Evolutionary conservation across 441 rosid species (phyloP).

Genomic region (Mallotus japonicus): DNA sequence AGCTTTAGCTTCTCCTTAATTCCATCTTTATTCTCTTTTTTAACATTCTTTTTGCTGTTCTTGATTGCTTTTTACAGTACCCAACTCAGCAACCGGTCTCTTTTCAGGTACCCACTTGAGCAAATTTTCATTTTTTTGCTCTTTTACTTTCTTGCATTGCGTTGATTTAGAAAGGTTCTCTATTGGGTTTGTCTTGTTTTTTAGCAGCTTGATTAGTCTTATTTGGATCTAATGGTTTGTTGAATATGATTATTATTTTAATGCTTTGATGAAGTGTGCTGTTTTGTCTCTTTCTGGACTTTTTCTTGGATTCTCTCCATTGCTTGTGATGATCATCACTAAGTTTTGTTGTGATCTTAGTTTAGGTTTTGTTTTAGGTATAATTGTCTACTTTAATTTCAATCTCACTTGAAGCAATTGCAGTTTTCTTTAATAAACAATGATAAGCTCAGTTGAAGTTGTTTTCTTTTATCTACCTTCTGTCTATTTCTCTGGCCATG

Average conservation of each 20-base stretch:
- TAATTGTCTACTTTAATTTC: not conserved
- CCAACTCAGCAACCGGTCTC: not conserved
- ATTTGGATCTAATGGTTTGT: conserved; percentile 26
- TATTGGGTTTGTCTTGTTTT: not conserved
- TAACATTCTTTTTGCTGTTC: not conserved
- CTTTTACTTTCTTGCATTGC: conserved; percentile 8
- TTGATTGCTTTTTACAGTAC: conserved; percentile 19
- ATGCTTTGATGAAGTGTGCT: conserved; percentile 17
- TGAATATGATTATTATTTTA: not conserved
- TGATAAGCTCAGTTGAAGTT: not conserved
- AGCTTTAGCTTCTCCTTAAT: conserved; percentile 7
- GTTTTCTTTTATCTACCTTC: not conserved
- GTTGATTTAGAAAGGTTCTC: conserved; percentile 1
- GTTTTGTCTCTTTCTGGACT: conserved; percentile 1
- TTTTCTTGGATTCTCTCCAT: conserved; percentile 16
- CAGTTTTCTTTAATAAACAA: not conserved
- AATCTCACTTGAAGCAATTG: not conserved
- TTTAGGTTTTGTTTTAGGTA: not conserved
- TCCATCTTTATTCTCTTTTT: not conserved
- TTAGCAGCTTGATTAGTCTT: not conserved
- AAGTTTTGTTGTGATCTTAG: conserved; percentile 6
- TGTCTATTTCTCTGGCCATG: not conserved
- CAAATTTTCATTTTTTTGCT: not conserved
- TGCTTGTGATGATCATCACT: not conserved
- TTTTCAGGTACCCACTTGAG: conserved; percentile 8